phyloP scores from a whole-genome alignment of 2,329 filamentous ascomycete species.

The Ophiostoma piceae region DNA sequence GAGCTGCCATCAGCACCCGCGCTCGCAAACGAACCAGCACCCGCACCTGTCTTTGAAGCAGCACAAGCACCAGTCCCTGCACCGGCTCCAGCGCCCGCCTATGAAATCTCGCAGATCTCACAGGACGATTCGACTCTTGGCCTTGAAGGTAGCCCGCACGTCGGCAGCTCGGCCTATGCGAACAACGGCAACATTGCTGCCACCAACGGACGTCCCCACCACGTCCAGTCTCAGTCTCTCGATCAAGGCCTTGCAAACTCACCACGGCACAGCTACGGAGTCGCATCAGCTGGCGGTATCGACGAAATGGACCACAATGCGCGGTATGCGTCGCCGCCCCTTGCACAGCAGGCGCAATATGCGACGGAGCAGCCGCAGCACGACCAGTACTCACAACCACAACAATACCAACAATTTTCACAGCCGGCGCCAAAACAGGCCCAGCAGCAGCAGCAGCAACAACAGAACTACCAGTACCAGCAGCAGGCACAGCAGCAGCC shows the following conservation, averaged over 20 bases:
- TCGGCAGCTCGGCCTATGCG: slow-evolving; percentile 28
- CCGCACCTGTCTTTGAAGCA: background rate
- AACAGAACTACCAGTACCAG: slow-evolving; percentile 22
- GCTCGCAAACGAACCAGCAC: background rate
- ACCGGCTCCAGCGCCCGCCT: background rate
- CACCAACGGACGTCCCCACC: slow-evolving; percentile 34
- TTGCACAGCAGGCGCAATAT: slow-evolving; percentile 19
- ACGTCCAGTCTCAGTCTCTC: slow-evolving; percentile 46
- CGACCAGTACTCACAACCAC: slow-evolving; percentile 18
- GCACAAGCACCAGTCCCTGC: background rate
- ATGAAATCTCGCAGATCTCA: slow-evolving; percentile 29
- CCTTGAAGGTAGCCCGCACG: slow-evolving; percentile 45
- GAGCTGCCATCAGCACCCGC: slow-evolving; percentile 21
- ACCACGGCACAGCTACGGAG: slow-evolving; percentile 33
- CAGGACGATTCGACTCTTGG: slow-evolving; percentile 47
- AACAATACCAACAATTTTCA: slow-evolving; percentile 26
- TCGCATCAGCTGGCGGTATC: slow-evolving; percentile 14
- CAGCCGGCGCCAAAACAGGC: slow-evolving; percentile 21
- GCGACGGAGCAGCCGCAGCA: slow-evolving; percentile 16
- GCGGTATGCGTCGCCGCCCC: slow-evolving; percentile 24
- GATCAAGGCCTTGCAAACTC: slow-evolving; percentile 44
- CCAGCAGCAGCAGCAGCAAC: slow-evolving; percentile 20
- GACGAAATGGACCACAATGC: slow-evolving; percentile 33
- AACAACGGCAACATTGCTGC: slow-evolving; percentile 28
- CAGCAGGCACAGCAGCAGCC: slow-evolving; percentile 37